phyloP scores from a whole-genome alignment of 2,329 filamentous ascomycete species.

The Fusarium avenaceum region DNA sequence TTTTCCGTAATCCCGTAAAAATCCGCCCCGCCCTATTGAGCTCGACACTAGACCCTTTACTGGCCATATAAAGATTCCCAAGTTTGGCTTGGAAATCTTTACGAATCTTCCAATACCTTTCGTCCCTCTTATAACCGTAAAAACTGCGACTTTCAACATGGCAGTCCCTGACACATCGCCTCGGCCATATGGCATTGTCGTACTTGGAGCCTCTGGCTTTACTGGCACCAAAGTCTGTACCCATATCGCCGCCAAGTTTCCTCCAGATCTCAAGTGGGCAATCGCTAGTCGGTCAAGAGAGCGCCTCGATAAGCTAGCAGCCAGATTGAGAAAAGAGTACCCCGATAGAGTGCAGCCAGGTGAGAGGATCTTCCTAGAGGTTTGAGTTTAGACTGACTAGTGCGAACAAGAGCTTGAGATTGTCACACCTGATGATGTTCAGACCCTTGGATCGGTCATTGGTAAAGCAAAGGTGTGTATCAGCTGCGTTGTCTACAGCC shows the following conservation, averaged over 20 bases:
- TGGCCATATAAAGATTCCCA: too few species aligned
- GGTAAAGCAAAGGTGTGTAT: not conserved
- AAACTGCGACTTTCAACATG: not conserved
- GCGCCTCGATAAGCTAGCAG: not conserved
- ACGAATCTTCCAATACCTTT: not conserved
- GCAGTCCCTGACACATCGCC: not conserved
- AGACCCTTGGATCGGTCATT: not conserved
- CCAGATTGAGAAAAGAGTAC: not conserved
- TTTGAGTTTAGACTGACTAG: not conserved
- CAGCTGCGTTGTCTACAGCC: not conserved
- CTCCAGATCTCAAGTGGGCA: not conserved
- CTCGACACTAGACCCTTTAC: too few species aligned
- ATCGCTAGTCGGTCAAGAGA: not conserved
- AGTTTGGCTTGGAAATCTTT: not conserved
- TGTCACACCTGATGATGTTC: not conserved
- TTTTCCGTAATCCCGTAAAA: too few species aligned
- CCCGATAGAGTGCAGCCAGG: constrained; percentile 5
- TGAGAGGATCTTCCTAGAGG: not conserved
- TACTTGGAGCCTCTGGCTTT: not conserved
- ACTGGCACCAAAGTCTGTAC: not conserved
- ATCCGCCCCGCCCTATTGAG: too few species aligned
- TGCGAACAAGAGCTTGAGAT: not conserved
- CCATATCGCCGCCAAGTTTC: constrained; percentile 1
- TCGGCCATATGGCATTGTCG: not conserved
- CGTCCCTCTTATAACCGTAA: too few species aligned